These are phyloP conservation scores for Silene noctiflora DNA, from an alignment of 179 eudicot species.

Conservation along the genomic window DNA sequence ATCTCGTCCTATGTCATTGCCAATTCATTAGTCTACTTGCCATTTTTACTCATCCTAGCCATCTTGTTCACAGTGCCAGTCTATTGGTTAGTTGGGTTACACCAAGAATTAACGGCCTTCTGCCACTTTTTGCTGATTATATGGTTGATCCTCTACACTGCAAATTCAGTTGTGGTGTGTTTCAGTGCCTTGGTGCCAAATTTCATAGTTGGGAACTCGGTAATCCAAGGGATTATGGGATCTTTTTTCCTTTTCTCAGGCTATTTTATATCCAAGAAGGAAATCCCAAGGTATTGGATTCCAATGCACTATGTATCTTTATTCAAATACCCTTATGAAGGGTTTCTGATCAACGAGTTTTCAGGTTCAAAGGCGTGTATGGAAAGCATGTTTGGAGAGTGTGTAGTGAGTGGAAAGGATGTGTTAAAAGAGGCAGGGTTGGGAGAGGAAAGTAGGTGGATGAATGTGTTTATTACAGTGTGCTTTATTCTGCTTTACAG, in stretches of 20 bases:
- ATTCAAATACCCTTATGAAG: conserved; percentile 97
- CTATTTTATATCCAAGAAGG: conserved; percentile 74
- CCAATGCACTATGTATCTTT: conserved; percentile 88
- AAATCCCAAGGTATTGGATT: conserved; percentile 83
- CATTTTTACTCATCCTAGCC: conserved; percentile 70
- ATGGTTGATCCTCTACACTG: conserved; percentile 92
- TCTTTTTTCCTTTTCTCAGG: conserved; percentile 93
- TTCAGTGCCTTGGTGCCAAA: conserved; percentile 91
- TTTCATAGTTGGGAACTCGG: conserved; percentile 89
- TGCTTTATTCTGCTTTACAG: conserved; percentile 79
- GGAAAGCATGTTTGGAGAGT: conserved; percentile 63
- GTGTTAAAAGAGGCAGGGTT: conserved; percentile 78
- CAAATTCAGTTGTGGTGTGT: conserved; percentile 91
- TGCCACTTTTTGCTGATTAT: conserved; percentile 66
- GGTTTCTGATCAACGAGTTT: conserved; percentile 87
- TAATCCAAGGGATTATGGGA: conserved; percentile 90
- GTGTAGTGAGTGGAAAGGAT: conserved; percentile 67
- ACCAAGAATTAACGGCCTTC: conserved; percentile 50
- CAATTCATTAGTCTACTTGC: conserved; percentile 82
- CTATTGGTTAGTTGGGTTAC: conserved; percentile 90
- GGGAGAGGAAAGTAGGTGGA: conserved; percentile 73
- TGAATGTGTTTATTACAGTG: conserved; percentile 69
- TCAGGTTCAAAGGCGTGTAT: conserved; percentile 59
- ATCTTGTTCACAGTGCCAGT: conserved; percentile 68
- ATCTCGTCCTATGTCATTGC: conserved; percentile 90